Conservation (phyloP, 306 rosid genomes). For the Castanopsis chinensis region DNA sequence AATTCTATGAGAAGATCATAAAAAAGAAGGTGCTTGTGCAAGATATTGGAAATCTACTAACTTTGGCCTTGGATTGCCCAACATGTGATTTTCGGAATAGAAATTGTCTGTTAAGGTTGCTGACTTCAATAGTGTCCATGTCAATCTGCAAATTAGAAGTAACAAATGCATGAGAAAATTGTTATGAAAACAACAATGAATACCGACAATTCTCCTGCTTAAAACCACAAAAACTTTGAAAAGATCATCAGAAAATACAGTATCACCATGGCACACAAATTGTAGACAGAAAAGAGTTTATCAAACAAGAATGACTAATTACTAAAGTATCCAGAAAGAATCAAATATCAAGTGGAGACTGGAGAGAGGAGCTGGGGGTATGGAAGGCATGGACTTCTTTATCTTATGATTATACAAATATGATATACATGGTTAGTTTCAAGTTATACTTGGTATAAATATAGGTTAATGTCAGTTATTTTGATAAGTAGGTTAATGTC, state of each 20-base stretch:
- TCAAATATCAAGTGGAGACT: neutral
- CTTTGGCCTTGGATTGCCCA: slow-evolving; percentile 96
- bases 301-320: neutral
- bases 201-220: slow-evolving; percentile 10
- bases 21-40: slow-evolving; percentile 12
- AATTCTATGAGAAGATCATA: slow-evolving; percentile 25
- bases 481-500: no score
- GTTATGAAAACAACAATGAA: neutral
- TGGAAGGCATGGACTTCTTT: neutral
- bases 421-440: no score
- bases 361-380: neutral
- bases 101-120: slow-evolving; percentile 98
- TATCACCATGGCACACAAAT: neutral
- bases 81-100: slow-evolving; percentile 96
- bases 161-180: slow-evolving; percentile 7
- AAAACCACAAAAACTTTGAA: slow-evolving; percentile 10
- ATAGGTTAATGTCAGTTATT: no score
- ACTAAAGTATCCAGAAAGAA: neutral
- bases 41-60: slow-evolving; percentile 29
- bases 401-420: neutral
- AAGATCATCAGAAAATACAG: neutral
- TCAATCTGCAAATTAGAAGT: slow-evolving; percentile 70
- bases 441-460: no score
- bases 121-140: slow-evolving; percentile 99
- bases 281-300: neutral